Percentiles rank a stretch among this genome's conserved stretches.
phyloP scores from a whole-genome alignment of 768 basidiomycete genomes.

The Galerina marginata region DNA sequence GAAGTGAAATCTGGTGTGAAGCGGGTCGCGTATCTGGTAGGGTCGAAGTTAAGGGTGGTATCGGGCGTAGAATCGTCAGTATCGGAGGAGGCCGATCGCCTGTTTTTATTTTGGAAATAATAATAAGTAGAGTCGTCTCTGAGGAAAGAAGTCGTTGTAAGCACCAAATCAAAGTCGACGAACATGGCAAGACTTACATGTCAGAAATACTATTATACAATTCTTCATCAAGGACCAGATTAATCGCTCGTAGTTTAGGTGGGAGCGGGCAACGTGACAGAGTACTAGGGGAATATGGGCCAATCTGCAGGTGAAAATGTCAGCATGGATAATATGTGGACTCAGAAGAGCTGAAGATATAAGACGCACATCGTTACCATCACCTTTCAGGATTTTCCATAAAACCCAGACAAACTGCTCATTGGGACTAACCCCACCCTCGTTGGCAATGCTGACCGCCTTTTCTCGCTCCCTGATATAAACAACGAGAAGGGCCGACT shows the following conservation, averaged over 20 bases:
- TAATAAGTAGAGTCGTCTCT: constrained; percentile 53
- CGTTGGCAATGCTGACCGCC: constrained; percentile 56
- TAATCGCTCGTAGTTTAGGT: constrained; percentile 73
- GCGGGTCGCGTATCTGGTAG: constrained; percentile 19
- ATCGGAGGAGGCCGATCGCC: constrained; percentile 49
- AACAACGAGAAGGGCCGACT: constrained; percentile 68
- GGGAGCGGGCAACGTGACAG: constrained; percentile 78
- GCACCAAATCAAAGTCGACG: background rate
- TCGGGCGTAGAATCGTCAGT: constrained; percentile 28
- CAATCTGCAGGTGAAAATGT: constrained; percentile 57
- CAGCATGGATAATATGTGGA: constrained; percentile 4
- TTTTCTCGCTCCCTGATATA: constrained; percentile 72
- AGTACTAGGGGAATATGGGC: constrained; percentile 78
- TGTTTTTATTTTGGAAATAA: constrained; percentile 47
- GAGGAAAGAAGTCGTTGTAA: constrained; percentile 21
- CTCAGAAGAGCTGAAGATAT: background rate
- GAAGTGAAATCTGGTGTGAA: constrained; percentile 23
- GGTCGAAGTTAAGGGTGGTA: constrained; percentile 20
- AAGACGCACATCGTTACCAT: constrained; percentile 75
- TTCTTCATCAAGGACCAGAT: constrained; percentile 73
- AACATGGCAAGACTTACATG: constrained; percentile 40
- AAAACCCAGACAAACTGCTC: constrained; percentile 87
- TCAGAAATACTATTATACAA: constrained; percentile 56
- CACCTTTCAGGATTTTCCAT: constrained; percentile 86
- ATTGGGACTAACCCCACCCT: constrained; percentile 58